Percentiles rank a stretch among this genome's conserved stretches.
These are phyloP conservation scores for Populus hybrid DNA, from an alignment of 441 rosid species.

Conservation along the genomic window DNA sequence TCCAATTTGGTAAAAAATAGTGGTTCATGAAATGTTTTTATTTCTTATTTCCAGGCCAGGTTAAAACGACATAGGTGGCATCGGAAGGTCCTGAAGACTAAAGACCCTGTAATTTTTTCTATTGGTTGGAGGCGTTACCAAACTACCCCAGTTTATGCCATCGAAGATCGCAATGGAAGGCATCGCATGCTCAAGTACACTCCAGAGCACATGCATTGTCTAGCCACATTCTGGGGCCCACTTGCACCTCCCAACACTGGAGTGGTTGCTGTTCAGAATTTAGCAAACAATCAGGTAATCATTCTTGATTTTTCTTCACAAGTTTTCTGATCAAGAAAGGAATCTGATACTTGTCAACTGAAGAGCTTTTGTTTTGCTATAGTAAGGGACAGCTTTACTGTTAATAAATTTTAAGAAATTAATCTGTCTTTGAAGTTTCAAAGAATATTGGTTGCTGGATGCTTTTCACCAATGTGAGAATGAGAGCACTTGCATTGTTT, in stretches of 20 bases:
- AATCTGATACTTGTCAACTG: background rate
- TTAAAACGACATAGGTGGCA: constrained; percentile 44
- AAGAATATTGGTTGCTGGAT: background rate
- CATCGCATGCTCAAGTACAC: constrained; percentile 96
- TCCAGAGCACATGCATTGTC: constrained; percentile 95
- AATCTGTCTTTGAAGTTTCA: background rate
- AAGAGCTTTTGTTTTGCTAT: background rate
- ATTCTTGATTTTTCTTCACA: constrained; percentile 1
- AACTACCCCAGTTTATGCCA: constrained; percentile 76
- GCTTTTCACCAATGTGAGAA: background rate
- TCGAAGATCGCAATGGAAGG: constrained; percentile 84
- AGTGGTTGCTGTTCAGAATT: constrained; percentile 73
- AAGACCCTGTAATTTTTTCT: constrained; percentile 90
- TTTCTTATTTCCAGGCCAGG: too few relatives aligned
- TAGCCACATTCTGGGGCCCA: constrained; percentile 95
- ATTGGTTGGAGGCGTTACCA: constrained; percentile 97
- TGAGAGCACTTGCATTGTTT: background rate
- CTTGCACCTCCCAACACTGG: constrained; percentile 93
- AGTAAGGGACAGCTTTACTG: background rate
- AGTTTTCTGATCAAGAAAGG: background rate
- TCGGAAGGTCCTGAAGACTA: constrained; percentile 80
- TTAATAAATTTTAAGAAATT: background rate
- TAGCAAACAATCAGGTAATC: constrained; percentile 70
- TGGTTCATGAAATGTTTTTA: too few relatives aligned
- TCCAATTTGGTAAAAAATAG: too few relatives aligned